phyloP scores from a whole-genome alignment of 1,284 basidiomycete species.

The Cystobasidium sp. region DNA sequence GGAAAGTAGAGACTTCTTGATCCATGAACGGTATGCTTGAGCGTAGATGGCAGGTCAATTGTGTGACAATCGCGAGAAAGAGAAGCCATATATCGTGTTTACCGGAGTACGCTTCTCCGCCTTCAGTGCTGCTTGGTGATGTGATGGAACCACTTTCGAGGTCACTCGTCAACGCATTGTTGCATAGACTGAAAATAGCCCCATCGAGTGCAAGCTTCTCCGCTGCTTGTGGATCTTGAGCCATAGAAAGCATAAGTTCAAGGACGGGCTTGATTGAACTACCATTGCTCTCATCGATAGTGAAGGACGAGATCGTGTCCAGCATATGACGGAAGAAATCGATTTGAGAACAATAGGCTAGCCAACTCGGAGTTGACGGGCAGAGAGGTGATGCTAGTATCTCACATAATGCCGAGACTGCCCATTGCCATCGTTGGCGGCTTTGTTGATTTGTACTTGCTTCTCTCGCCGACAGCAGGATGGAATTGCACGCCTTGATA shows the following conservation, averaged over 20 bases:
- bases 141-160: constrained; percentile 67
- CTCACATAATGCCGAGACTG: constrained; percentile 29
- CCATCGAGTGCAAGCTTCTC: constrained; percentile 85
- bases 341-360: constrained; percentile 77
- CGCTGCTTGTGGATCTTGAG: constrained; percentile 73
- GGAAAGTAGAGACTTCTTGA: constrained; percentile 79
- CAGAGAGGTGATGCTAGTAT: constrained; percentile 67
- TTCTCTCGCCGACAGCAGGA: background rate
- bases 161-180: constrained; percentile 75
- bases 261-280: constrained; percentile 65
- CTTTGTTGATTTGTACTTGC: background rate
- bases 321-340: constrained; percentile 77
- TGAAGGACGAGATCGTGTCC: constrained; percentile 68
- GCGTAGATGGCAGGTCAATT: constrained; percentile 69
- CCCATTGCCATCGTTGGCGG: background rate
- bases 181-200: constrained; percentile 77
- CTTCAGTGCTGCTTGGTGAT: constrained; percentile 47
- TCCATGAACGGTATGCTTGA: constrained; percentile 75
- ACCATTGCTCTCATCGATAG: background rate
- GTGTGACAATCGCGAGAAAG: constrained; percentile 79
- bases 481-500: background rate
- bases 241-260: constrained; percentile 83
- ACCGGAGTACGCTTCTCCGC: constrained; percentile 76
- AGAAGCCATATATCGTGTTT: constrained; percentile 80
- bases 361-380: constrained; percentile 74